Base-by-base conservation (phyloP, 345 rosid species). In the Gossypium mustelinum region DNA sequence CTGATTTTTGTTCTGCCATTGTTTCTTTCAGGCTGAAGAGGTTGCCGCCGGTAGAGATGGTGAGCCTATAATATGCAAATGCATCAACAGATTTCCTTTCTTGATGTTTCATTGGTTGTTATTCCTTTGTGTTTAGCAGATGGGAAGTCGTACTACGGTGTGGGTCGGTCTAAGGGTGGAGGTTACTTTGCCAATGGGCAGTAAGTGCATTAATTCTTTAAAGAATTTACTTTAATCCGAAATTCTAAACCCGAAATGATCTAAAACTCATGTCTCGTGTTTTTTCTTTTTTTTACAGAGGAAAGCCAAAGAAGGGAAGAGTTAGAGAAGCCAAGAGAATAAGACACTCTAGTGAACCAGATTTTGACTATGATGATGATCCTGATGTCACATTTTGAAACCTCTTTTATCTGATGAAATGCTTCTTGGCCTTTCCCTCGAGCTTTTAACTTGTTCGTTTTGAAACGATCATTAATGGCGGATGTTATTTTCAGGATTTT, bases 251-350 rank as follows among this genome's bases (percentile, higher is more conserved):
- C 22, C 50, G 57, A 6, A 18, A 45, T 34, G 16, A 25, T n/a
- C 18, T 14, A 59, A 2, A 77, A n/a, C 14, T 34, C 55, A 25
- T 12, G 2, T 70, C 17, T 34, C 51, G n/a, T 34, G 43, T 34
- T 34, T 34, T 34, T 34, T 5, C 39, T 34, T 70, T 79, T 79
- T 25, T 70, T 78, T 24, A 50, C 84, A 91, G 96, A 85, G 99
- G 97, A 75, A 95, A 95, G 54, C 99, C 98, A 2, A 91, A 95
- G 89, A 95, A 86, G 82, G 99, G 99, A 81, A 90, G 99, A 86
- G 96, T 87, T 59, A 86, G 98, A 80, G 98, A 93, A 20, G 80
- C 83, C 14, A 93, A 93, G 88, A 86, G 94, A 83, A 77, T 78
- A 86, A 90, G 97, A 74, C 88, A 87, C 70, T 82, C 92, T 24